Percentiles rank a stretch among this genome's conserved stretches.
Conservation (phyloP, 1,139 yeast genomes). For the Yamadazyma dendronema region DNA sequence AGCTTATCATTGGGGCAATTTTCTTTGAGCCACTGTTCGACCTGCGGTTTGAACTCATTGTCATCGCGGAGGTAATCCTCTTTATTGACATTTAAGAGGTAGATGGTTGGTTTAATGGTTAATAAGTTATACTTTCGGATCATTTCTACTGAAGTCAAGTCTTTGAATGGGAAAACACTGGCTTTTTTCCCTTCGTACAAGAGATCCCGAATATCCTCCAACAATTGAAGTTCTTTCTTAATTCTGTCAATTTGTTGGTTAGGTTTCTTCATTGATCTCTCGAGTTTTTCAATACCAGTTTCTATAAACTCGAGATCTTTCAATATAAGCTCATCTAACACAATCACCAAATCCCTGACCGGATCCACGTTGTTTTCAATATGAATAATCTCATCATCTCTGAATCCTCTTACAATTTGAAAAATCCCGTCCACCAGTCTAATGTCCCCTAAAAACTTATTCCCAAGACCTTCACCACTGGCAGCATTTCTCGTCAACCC, state of each 20-base stretch:
- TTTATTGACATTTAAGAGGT: slow-evolving; percentile 57
- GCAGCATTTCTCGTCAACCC: slow-evolving; percentile 74
- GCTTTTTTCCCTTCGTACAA: slow-evolving; percentile 62
- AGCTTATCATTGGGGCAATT: slow-evolving; percentile 57
- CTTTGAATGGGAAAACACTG: slow-evolving; percentile 47
- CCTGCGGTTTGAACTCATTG: slow-evolving; percentile 45
- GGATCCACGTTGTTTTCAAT: slow-evolving; percentile 66
- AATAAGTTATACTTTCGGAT: slow-evolving; percentile 59
- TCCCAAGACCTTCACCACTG: slow-evolving; percentile 75
- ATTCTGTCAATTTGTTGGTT: slow-evolving; percentile 24
- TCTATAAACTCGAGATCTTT: slow-evolving; percentile 72
- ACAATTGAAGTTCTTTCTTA: slow-evolving; percentile 43
- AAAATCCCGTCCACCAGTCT: slow-evolving; percentile 72
- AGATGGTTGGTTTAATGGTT: slow-evolving; percentile 70
- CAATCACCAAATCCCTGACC: slow-evolving; percentile 63
- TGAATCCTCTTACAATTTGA: slow-evolving; percentile 68
- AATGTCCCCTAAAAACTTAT: slow-evolving; percentile 69
- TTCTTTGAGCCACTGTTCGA: slow-evolving; percentile 52
- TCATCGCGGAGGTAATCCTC: slow-evolving; percentile 46
- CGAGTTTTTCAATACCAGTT: slow-evolving; percentile 46
- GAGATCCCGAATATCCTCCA: slow-evolving; percentile 48
- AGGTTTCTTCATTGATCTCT: slow-evolving; percentile 44
- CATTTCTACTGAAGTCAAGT: slow-evolving; percentile 51
- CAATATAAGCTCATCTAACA: slow-evolving; percentile 68
- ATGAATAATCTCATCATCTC: slow-evolving; percentile 68